A percentile compares a stretch with the other conserved stretches of the same genome.
phyloP scores from a whole-genome alignment of 2,329 filamentous ascomycete genomes.

The Chaetothyriales sp. region DNA sequence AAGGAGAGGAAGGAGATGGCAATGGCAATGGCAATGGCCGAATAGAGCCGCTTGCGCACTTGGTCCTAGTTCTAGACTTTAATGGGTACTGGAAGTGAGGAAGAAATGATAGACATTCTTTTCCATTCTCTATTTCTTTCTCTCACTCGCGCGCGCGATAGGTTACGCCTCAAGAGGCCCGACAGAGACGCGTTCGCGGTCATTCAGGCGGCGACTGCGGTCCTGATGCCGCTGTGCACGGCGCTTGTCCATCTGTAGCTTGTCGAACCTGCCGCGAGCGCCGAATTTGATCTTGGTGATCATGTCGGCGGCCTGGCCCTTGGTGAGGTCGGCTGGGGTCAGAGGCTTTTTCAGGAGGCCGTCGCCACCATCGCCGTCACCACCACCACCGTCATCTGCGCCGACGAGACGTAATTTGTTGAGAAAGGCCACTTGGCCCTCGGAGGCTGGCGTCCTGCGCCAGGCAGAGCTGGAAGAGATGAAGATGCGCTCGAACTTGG shows the following conservation, averaged over 20 bases:
- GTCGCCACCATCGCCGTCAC: constrained; percentile 1
- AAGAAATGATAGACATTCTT: not conserved
- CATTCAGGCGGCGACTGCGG: constrained; percentile 17
- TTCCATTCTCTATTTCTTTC: not conserved
- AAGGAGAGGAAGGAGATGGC: constrained; percentile 23
- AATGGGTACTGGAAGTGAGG: not conserved
- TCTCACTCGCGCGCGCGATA: no score
- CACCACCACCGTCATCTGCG: constrained; percentile 35
- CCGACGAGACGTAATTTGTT: constrained; percentile 30
- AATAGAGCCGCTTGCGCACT: constrained; percentile 7
- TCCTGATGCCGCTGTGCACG: constrained; percentile 26
- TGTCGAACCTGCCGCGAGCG: constrained; percentile 48
- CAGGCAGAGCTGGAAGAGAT: constrained; percentile 54
- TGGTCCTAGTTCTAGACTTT: not conserved
- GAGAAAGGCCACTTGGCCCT: constrained; percentile 32
- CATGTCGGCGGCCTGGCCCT: constrained; percentile 74
- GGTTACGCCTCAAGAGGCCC: constrained; percentile 27
- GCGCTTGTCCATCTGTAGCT: constrained; percentile 38
- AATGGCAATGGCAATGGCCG: constrained; percentile 28
- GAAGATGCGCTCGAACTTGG: constrained; percentile 50
- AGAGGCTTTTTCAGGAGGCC: constrained; percentile 23
- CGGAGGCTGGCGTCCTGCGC: constrained; percentile 50
- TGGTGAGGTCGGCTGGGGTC: constrained; percentile 45
- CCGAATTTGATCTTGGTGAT: constrained; percentile 85
- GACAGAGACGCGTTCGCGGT: constrained; percentile 31